Base-by-base conservation (phyloP, 2,329 filamentous ascomycete species). In the Tolypocladium capitatum region DNA sequence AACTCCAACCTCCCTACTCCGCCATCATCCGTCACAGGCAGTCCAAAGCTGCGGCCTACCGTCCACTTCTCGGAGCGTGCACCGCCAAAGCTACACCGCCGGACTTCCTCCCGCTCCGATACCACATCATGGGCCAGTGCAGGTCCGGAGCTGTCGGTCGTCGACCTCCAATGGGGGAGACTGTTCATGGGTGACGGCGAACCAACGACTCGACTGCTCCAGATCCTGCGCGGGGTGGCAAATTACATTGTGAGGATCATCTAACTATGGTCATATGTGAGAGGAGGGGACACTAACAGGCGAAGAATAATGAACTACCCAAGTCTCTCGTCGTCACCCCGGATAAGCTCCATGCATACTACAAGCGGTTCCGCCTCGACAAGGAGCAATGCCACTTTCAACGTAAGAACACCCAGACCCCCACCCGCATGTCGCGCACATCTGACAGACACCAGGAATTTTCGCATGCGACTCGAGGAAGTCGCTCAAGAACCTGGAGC, bases 161-260 rank as follows among this genome's bases (percentile, higher is more conserved):
- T 84, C 28, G 85, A 90, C 60, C 78, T 76, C 59, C 81, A 82
- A 59, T 94, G 88, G 88, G 84, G 86, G 6, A 72, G 71, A 10
- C 63, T 94, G 3, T 94, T 94, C 59, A 80, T 84, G 43, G 68
- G 72, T 3, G 71, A 80, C 28, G 84, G 82, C 0, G 73, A 75
- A 48, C 79, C 85, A 1, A 90, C 86, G 0, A 64, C 72, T 43
- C 73, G 86, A 46, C 71, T 91, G 16, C 76, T 77, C 0, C 78
- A 89, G 53, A 80, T 92, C 35, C 67, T 94, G 44, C 73, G 80
- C 48, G 86, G 86, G 0, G 69, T 94, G 48, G 86, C 86, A 13
- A 72, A 79, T 47, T 82, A 88, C 60, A 68, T 94, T 57, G 85
- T 88, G 68, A 56, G 75, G 63, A 1, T 6, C 20, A n/a, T 20